Evolutionary conservation across 768 basidiomycete genomes (phyloP).

Genomic region (Candolleomyces eurysporus): DNA sequence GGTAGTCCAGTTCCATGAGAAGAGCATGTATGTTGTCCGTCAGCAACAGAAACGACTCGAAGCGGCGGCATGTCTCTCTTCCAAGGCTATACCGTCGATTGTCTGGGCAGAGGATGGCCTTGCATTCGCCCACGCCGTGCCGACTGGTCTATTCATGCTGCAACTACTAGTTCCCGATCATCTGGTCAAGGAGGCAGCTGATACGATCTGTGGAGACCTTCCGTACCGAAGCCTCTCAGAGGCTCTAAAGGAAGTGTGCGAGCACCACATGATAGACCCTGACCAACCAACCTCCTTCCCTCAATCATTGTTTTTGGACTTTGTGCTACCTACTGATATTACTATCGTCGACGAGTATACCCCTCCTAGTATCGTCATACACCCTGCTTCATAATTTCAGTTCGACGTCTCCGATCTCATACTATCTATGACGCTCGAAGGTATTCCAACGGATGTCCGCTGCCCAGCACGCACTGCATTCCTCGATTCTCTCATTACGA

Average conservation of each 20-base stretch:
- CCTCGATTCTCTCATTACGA: constrained; percentile 1
- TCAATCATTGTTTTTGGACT: not conserved
- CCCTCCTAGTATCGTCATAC: constrained; percentile 11
- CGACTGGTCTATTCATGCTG: constrained; percentile 14
- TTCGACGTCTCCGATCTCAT: constrained; percentile 11
- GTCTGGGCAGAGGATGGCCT: constrained; percentile 21
- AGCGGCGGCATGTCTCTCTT: not conserved
- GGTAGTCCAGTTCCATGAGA: not conserved
- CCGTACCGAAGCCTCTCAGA: not conserved
- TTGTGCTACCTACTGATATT: not conserved
- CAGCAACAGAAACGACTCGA: not conserved
- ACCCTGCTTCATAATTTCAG: constrained; percentile 13
- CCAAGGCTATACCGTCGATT: not conserved
- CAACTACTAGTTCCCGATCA: constrained; percentile 17
- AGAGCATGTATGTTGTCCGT: not conserved
- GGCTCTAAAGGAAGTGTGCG: not conserved
- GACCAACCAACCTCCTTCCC: not conserved
- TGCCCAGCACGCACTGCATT: constrained; percentile 14
- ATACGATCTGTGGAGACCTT: not conserved
- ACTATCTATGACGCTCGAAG: constrained; percentile 12
- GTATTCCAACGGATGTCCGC: constrained; percentile 10
- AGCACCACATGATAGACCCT: not conserved
- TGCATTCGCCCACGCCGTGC: constrained; percentile 17
- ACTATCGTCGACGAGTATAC: not conserved
- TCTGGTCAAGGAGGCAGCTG: constrained; percentile 4